Base-by-base conservation (phyloP, 306 rosid species). In the Fagus sylvatica region DNA sequence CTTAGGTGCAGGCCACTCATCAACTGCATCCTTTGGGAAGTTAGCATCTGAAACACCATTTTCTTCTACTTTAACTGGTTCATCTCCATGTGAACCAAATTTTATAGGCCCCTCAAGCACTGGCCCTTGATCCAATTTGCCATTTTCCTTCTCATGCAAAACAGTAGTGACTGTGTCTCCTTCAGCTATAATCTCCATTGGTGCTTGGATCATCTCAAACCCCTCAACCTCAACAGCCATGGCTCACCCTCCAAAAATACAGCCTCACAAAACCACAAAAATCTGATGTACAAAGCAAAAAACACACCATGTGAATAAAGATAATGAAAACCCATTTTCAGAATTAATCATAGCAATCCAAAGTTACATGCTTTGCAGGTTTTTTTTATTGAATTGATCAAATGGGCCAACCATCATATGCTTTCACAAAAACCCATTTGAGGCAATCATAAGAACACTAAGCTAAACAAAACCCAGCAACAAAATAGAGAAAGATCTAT, bases 1-100 rank as follows among this genome's bases (percentile, higher is more conserved):
- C 97, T 86, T 87, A 32, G 96, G 91, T 2, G 94, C 96, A 84
- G 99, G 99, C 99, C 99, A 96, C 69, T 96, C 99, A 49, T 91
- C 98, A 55, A 77, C 90, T 17, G 93, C 98, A 56, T 93, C 88
- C 80, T 87, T 87, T 0, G 93, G 98, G 75, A 74, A 66, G 76
- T 81, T 83, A 13, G 87, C 56, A 10, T 53, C 93, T 3, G 85
- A 76, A 80, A 84, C 90, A 68, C 65, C 81, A 55, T 81, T 87
- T 51, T 56, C 88, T 57, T 82, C 89, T 59, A 72, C 81, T 64
- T 93, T 95, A 3, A 82, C 87, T 19, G 92, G 82, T 81, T 94
- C 97, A 37, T 91, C 97, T 74, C 89, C 98, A 84, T 93, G 97
- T 4, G 98, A 84, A 33, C 97, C 98, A 74, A 96, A 93, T 57